Base-by-base conservation (phyloP, 306 rosid species). In the Lathyrus aphaca region DNA sequence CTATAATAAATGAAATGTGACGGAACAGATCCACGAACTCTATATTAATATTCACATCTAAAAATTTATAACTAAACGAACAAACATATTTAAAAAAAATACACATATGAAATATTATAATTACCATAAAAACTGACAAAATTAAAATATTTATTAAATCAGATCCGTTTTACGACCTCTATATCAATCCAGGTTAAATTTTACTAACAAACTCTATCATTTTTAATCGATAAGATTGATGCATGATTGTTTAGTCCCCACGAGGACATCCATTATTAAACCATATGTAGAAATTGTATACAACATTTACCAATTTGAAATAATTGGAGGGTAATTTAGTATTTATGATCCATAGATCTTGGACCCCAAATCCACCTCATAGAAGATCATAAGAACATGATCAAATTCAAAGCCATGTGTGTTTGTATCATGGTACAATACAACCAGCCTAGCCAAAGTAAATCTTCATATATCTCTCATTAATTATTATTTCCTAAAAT, bases 371-470 rank as follows among this genome's bases (percentile, higher is more conserved):
- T 63, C 53, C 75, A 72, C 73, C 83, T 81, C 76, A 66, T 55
- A 11, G 75, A 82, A 78, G 77, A 74, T 77, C 16, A 70, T 9
- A 12, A 16, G 15, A 74, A 64, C 71, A 71, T 66, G 64, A 80
- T 60, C 75, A 59, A 59, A 25, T 70, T 23, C 68, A 72, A 64
- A 70, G 9, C 57, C 89, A 83, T 77, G 91, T 85, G 94, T 67
- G 17, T 67, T 43, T 23, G 68, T 49, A 69, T 23, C 16, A 54
- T 51, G 46, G 64, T 62, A 40, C 76, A 50, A 9, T 62, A 40
- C 76, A 50, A 9, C 38, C 10, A 69, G 19, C 37, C n/a, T 69
- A 69, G 13, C n/a, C 56, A 64, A 55, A 64, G 49, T 49, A 35
- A 35, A 45, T 23, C 0, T 9, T 19, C 54, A 59, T 66, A 18